These are phyloP conservation scores for Dryadomyces quercivorus DNA, from an alignment of 2,329 filamentous ascomycete genomes.

Conservation along the genomic window DNA sequence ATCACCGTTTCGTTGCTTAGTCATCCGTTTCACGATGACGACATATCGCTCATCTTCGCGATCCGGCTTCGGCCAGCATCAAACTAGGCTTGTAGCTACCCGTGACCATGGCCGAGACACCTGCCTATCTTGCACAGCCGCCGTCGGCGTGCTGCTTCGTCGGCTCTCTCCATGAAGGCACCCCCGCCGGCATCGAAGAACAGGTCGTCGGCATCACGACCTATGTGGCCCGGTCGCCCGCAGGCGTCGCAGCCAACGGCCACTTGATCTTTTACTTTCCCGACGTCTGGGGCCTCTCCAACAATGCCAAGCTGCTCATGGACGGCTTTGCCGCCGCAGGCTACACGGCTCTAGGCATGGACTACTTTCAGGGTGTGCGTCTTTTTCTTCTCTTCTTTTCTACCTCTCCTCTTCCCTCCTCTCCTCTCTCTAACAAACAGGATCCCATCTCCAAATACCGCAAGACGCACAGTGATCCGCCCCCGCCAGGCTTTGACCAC, in stretches of 20 bases:
- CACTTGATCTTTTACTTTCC: constrained; percentile 13
- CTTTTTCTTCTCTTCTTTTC: background rate
- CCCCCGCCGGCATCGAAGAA: constrained; percentile 13
- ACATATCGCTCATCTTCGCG: too few relatives aligned
- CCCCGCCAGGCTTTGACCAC: constrained; percentile 29
- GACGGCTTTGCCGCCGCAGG: constrained; percentile 13
- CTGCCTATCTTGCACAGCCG: constrained; percentile 14
- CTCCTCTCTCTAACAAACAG: constrained; percentile 3
- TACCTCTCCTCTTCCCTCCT: too few relatives aligned
- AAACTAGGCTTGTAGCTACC: too few relatives aligned
- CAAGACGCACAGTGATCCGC: constrained; percentile 14
- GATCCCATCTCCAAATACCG: constrained; percentile 21
- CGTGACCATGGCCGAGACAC: background rate
- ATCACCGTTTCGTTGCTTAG: too few relatives aligned
- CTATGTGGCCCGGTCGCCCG: constrained; percentile 14
- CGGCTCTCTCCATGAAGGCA: constrained; percentile 16
- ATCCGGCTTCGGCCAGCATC: too few relatives aligned
- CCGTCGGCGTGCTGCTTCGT: constrained; percentile 14
- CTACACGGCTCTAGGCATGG: constrained; percentile 11
- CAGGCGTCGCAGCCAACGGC: constrained; percentile 7
- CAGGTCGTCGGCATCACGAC: constrained; percentile 15
- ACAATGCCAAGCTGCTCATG: constrained; percentile 13
- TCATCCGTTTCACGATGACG: too few relatives aligned
- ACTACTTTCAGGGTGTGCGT: constrained; percentile 12
- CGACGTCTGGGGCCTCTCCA: constrained; percentile 12